phyloP scores from a whole-genome alignment of 345 rosid species.

The Salix udensis region DNA sequence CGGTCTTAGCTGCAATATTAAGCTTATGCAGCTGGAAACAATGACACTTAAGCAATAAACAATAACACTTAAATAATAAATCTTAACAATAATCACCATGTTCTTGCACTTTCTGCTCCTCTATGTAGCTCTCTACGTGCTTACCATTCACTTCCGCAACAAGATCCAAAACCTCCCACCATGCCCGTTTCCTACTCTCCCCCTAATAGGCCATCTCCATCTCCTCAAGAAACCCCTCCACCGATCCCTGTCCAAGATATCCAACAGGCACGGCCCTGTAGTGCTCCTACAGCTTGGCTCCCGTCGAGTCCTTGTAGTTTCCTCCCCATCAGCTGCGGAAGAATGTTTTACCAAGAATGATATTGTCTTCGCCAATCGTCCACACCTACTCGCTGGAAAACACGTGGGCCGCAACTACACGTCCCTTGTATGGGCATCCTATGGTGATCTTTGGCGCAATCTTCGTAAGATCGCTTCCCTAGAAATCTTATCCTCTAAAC shows the following conservation, averaged over 20 bases:
- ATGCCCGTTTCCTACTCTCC: neutral
- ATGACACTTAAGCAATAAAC: no score
- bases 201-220: constrained; percentile 16
- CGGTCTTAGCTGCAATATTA: no score
- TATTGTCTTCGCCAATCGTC: constrained; percentile 27
- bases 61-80: no score
- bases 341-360: constrained; percentile 40
- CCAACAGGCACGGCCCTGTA: neutral
- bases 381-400: neutral
- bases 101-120: neutral
- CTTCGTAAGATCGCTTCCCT: constrained; percentile 13
- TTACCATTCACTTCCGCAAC: neutral
- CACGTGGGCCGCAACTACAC: neutral
- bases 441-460: constrained; percentile 11
- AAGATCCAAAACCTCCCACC: constrained; percentile 16
- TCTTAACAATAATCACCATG: no score
- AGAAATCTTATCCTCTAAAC: constrained; percentile 25
- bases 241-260: constrained; percentile 4
- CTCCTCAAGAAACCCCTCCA: constrained; percentile 10
- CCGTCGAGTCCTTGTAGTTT: constrained; percentile 3
- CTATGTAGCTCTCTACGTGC: neutral
- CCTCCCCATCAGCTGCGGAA: constrained; percentile 20
- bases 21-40: no score
- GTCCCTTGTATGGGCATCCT: constrained; percentile 23
- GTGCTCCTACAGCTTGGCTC: constrained; percentile 1